These are phyloP conservation scores for Fusarium duplospermum DNA, from an alignment of 2,329 filamentous ascomycete genomes.

Conservation along the genomic window DNA sequence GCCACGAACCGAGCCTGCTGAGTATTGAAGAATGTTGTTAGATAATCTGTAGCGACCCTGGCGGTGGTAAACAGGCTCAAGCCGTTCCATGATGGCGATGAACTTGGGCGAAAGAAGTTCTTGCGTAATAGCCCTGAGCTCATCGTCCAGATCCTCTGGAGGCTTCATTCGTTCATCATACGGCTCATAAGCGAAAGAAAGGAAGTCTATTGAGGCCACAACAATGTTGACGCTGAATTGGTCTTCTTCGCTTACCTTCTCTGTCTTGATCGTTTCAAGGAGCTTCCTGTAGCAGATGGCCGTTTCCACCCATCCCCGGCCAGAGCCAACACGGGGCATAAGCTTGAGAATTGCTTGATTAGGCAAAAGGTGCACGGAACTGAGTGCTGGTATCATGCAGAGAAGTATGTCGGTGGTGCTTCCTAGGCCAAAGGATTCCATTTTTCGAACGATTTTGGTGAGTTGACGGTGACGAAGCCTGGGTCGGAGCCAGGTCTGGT, in stretches of 20 bases:
- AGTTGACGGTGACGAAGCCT: not conserved
- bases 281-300: not conserved
- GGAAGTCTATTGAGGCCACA: not conserved
- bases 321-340: not conserved
- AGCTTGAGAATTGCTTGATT: not conserved
- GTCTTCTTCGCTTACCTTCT: not conserved
- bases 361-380: not conserved
- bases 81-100: not conserved
- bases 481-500: not conserved
- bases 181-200: not conserved
- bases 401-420: not conserved
- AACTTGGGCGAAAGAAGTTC: not conserved
- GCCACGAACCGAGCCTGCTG: not conserved
- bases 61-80: not conserved
- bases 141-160: not conserved
- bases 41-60: not conserved
- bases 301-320: not conserved
- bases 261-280: not conserved
- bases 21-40: not conserved
- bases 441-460: not conserved
- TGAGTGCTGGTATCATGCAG: not conserved
- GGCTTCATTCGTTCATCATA: not conserved
- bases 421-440: not conserved
- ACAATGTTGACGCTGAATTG: not conserved
- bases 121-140: not conserved